Conservation (phyloP, 305 asterid species). For the Rubia balearica region DNA sequence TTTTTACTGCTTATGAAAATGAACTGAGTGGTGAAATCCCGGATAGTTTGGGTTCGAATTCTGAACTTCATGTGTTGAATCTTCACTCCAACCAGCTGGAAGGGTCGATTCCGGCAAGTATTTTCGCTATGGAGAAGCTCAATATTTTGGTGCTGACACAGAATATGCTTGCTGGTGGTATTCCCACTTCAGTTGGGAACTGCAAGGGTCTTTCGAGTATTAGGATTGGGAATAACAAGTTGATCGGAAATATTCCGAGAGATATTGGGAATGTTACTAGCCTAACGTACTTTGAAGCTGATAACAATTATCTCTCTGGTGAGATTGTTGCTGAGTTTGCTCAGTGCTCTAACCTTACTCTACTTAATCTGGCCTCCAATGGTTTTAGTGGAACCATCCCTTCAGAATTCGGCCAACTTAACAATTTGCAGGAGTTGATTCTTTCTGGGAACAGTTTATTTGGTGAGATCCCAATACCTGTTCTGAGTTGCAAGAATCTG, state of each 20-base stretch:
- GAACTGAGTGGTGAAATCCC: slow-evolving; percentile 72
- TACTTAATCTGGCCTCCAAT: slow-evolving; percentile 83
- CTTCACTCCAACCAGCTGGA: slow-evolving; percentile 77
- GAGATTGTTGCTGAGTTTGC: slow-evolving; percentile 71
- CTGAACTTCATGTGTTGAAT: slow-evolving; percentile 61
- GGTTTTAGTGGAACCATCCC: slow-evolving; percentile 71
- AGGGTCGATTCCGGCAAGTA: slow-evolving; percentile 75
- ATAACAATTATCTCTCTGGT: slow-evolving; percentile 73
- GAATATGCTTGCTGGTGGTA: slow-evolving; percentile 51
- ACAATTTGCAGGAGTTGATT: slow-evolving; percentile 76
- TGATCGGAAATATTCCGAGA: slow-evolving; percentile 64
- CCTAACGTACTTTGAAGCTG: slow-evolving; percentile 91
- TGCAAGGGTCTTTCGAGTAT: slow-evolving; percentile 71
- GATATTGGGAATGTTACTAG: slow-evolving; percentile 71
- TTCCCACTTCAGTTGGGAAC: slow-evolving; percentile 60
- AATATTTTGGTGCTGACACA: slow-evolving; percentile 70
- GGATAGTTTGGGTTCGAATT: slow-evolving; percentile 47
- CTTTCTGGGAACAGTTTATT: slow-evolving; percentile 55
- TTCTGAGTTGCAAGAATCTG: slow-evolving; percentile 50
- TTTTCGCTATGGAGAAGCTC: slow-evolving; percentile 65
- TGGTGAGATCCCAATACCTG: slow-evolving; percentile 70
- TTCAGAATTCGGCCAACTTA: slow-evolving; percentile 61
- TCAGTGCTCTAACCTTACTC: slow-evolving; percentile 65
- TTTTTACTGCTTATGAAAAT: slow-evolving; percentile 84
- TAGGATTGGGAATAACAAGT: slow-evolving; percentile 70